Base-by-base conservation (phyloP, 1,284 basidiomycete species). In the Leccinum subfulvum region DNA sequence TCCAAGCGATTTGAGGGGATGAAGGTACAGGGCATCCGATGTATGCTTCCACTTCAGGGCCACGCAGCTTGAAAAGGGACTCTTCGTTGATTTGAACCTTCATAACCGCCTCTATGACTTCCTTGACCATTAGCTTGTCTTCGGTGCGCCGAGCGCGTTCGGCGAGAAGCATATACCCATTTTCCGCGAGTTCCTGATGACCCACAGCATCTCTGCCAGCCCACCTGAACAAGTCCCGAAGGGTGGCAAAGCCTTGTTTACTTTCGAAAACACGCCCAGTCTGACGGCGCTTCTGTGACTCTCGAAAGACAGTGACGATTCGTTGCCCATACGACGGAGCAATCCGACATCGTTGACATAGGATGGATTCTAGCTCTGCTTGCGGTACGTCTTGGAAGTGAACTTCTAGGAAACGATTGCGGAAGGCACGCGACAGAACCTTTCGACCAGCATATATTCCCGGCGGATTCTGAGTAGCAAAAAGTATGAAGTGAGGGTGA, bases 371-470 rank as follows among this genome's bases (percentile, higher is more conserved):
- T 37, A 99, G 81, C 76, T 99, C 97, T 14, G 83, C 83, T 75
- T 97, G 92, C 0, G 97, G 97, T 0, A 99, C 97, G 69, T 99
- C 97, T 67, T 95, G 92, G 73, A 99, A 99, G 75, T 99, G 96
- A 39, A 99, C 92, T 77, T 99, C 97, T 14, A 99, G 84, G 79
- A 99, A 99, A n/a, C 97, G 92, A 77, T 97, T 98, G 37, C 97
- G 87, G 80, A 99, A 98, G 0, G 97, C 97, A 37, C 97, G 87
- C 4, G 97, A 98, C 11, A 99, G 79, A 4, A 98, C 86, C 75
- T 99, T 99, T 66, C 97, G 86, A 6, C 97, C 97, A 1, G 92
- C 97, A 73, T 99, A 99, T n/a, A 98, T 78, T 1, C 97, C 97
- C 0, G 97, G 93, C 14, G 97, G 97, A 74, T 99, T 99, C 76